Evolutionary conservation across 768 basidiomycete genomes (phyloP).

Genomic region (Hygrophoropsis aurantiaca): DNA sequence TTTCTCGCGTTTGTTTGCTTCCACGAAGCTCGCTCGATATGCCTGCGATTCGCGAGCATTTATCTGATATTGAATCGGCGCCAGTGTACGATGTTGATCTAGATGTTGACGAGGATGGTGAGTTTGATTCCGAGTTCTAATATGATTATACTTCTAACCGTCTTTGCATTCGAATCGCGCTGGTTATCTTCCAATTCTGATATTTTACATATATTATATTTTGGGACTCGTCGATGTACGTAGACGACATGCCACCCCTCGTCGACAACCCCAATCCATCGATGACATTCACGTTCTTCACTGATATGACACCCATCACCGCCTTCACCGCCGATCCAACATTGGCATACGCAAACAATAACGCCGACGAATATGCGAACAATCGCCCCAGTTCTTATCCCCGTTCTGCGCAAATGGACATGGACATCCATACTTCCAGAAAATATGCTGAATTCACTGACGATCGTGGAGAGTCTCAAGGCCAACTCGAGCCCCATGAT

Average conservation of each 20-base stretch:
- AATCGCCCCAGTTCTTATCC: too few species aligned
- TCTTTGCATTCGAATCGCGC: not conserved
- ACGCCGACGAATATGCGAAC: constrained; percentile 22
- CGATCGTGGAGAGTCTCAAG: too few species aligned
- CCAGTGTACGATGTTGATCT: constrained; percentile 20
- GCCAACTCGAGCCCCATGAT: too few species aligned
- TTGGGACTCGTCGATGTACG: too few species aligned
- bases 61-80: too few species aligned
- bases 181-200: constrained; percentile 6
- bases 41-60: constrained; percentile 26
- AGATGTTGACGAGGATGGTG: constrained; percentile 39
- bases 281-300: constrained; percentile 63
- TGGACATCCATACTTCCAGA: too few species aligned
- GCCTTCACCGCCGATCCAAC: constrained; percentile 39
- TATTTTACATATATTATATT: constrained; percentile 2
- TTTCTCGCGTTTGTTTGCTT: too few species aligned
- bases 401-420: too few species aligned
- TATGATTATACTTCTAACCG: not conserved
- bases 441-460: too few species aligned
- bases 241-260: constrained; percentile 51
- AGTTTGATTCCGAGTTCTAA: constrained; percentile 9
- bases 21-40: too few species aligned
- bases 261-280: constrained; percentile 53
- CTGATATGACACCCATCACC: constrained; percentile 56
- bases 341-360: constrained; percentile 32